Evolutionary conservation across 495 filamentous ascomycete genomes (phyloP), one percentile per base, ranked within the genome.

Genomic region (Chaetomium tenue): DNA sequence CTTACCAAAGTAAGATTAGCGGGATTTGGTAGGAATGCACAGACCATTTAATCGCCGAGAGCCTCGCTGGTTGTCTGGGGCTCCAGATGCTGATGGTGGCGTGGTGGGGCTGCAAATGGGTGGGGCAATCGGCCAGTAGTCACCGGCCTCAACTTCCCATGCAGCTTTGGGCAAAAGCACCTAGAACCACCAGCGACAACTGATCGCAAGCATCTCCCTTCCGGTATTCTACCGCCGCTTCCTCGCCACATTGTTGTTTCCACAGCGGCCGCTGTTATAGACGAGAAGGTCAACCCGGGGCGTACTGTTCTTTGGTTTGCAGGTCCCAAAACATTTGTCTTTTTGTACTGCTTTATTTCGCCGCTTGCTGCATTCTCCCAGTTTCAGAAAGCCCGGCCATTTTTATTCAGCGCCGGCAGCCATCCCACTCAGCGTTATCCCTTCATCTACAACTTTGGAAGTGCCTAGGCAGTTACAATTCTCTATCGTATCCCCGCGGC

Each of bases 361-460:
- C 47, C 22, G 13, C 33, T 48, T 33, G 42, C 52, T 23, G 44
- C 23, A 16, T 55, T 52, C 16, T 54, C 58, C 46, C 33, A 46
- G 37, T 58, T 64, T 52, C 26, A 52, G 20, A 55, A 75, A 72
- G 70, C 40, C 72, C 72, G 73, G 70, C 72, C 73, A 55, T 75
- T 75, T 68, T 74, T 74, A 65, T 71, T 72, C 53, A 75, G 73
- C 26, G 72, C 68, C 72, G 72, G 73, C 72, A 72, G 40, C 25
- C 25, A 16, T 50, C 12, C 55, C 12, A 26, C 39, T 57, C 33
- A 30, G 25, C 5, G 1, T n/a, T 28, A 11, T 30, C 11, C 16
- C 25, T 37, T 13, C 26, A 22, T 30, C 26, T 50, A 3, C 28
- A 46, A 30, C 28, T 30, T 30, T 30, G 28, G 28, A 30, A 58